phyloP scores from a whole-genome alignment of 805 yeast genomes.

The Yarrowia keelungensis region DNA sequence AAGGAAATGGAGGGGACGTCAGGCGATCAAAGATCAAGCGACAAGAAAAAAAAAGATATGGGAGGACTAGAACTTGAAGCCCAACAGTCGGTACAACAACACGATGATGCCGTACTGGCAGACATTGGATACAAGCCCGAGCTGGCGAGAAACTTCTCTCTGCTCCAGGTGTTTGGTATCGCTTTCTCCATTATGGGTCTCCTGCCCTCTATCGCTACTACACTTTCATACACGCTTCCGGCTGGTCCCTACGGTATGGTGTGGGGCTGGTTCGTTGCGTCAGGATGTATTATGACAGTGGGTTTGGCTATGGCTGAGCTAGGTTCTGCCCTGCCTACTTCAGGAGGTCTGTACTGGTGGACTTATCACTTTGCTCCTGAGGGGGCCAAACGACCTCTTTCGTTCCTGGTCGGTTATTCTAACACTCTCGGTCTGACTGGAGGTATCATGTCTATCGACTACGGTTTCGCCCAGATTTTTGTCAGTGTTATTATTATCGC shows the following conservation, averaged over 20 bases:
- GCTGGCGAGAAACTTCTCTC: constrained; percentile 64
- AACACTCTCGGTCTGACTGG: constrained; percentile 71
- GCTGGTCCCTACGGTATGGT: constrained; percentile 71
- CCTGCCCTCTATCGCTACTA: constrained; percentile 63
- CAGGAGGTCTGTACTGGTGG: constrained; percentile 78
- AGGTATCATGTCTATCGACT: constrained; percentile 70
- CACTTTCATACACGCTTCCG: constrained; percentile 59
- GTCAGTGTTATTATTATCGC: constrained; percentile 51
- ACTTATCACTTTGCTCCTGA: constrained; percentile 71
- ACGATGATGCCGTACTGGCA: constrained; percentile 44
- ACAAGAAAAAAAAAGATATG: constrained; percentile 4
- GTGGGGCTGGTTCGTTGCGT: constrained; percentile 77
- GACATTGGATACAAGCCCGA: constrained; percentile 79
- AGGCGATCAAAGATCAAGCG: not conserved
- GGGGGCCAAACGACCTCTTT: constrained; percentile 57
- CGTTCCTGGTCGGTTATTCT: constrained; percentile 70
- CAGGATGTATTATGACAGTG: constrained; percentile 61
- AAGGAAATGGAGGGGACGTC: not conserved
- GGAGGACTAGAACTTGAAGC: constrained; percentile 29
- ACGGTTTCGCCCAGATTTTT: constrained; percentile 72
- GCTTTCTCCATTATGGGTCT: constrained; percentile 78
- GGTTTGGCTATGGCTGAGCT: constrained; percentile 70
- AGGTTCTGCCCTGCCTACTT: constrained; percentile 74
- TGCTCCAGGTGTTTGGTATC: constrained; percentile 71
- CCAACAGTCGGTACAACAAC: constrained; percentile 16